Conservation (phyloP, 208 protist genomes). For the Leishmania turanica region DNA sequence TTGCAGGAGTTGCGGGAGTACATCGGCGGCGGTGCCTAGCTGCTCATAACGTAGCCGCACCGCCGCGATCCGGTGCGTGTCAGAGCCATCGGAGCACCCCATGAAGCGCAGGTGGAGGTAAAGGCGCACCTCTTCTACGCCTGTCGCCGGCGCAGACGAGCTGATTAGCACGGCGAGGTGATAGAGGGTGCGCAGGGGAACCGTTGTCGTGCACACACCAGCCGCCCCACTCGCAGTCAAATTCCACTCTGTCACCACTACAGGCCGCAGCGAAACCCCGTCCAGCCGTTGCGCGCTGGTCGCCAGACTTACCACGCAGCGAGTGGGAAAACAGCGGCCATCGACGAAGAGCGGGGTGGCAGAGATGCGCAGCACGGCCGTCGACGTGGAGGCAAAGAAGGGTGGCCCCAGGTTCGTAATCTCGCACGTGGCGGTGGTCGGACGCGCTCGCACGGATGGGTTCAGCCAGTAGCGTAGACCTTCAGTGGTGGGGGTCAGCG, state of each 20-base stretch:
- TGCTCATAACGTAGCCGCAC: constrained; percentile 49
- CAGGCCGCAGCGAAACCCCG: constrained; percentile 40
- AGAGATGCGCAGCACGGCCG: constrained; percentile 34
- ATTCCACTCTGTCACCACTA: constrained; percentile 53
- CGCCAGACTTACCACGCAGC: constrained; percentile 60
- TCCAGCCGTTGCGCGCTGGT: constrained; percentile 51
- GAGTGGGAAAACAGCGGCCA: constrained; percentile 52
- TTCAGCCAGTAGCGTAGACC: constrained; percentile 47
- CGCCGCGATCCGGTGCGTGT: constrained; percentile 51
- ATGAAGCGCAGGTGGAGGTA: constrained; percentile 66
- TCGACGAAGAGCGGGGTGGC: constrained; percentile 34
- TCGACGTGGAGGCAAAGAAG: constrained; percentile 37
- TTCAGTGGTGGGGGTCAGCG: constrained; percentile 1
- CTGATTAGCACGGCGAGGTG: constrained; percentile 53
- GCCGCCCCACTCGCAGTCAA: constrained; percentile 3
- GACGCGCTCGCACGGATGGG: constrained; percentile 35
- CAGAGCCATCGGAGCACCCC: constrained; percentile 51
- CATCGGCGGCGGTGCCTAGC: constrained; percentile 19
- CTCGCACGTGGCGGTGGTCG: constrained; percentile 57
- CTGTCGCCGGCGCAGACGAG: neutral
- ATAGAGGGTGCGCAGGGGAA: constrained; percentile 59
- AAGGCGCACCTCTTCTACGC: constrained; percentile 21
- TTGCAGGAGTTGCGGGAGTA: constrained; percentile 19
- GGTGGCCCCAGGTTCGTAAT: constrained; percentile 35
- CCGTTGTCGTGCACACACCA: constrained; percentile 6